Evolutionary conservation across 345 rosid genomes (phyloP), one percentile per base, ranked within the genome.

Genomic region (Rhodamnia rubescens): DNA sequence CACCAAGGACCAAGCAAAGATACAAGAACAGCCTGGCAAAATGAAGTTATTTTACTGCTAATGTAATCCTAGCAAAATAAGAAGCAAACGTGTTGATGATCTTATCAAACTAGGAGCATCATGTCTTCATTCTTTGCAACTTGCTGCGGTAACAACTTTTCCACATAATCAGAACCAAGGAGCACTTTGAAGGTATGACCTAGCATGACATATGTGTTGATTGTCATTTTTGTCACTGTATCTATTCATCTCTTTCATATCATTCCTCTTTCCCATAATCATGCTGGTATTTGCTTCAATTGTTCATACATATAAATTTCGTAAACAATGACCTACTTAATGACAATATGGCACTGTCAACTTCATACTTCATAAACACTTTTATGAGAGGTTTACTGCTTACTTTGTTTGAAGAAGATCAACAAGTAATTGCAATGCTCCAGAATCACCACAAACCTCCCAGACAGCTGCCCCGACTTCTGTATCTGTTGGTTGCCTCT

Each of bases 381-480:
- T 56, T 24, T 24, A 56, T 56, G 59, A 9, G 5, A 22, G 27
- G 49, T 42, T 10, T 53, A 53, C 56, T 7, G 80, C 90, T 87
- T 91, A 95, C 98, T 94, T 97, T 57, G 88, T 85, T 86, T 92
- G 92, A 85, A 95, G 96, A 84, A 97, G 98, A 92, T 97, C 99
- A 56, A 97, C 93, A 85, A 97, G 96, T 86, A 97, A 89, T 87
- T 97, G 98, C 84, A 97, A 84, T 86, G 98, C 99, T 88, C 98
- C 98, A 74, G 95, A 95, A 91, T 97, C 98, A 58, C 98, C 98
- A 84, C 95, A 95, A 82, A 89, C 96, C 92, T 97, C 98, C 99
- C 98, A 97, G 69, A 94, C 90, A 11, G 97, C 99, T 87, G 95
- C 90, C 88, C 93, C 92, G n/a, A 97, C 96, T 93, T 97, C 99